Percentiles rank a stretch among this genome's conserved stretches.
Evolutionary conservation across 2,329 filamentous ascomycete species (phyloP).

Genomic region (Trichoderma gracile): DNA sequence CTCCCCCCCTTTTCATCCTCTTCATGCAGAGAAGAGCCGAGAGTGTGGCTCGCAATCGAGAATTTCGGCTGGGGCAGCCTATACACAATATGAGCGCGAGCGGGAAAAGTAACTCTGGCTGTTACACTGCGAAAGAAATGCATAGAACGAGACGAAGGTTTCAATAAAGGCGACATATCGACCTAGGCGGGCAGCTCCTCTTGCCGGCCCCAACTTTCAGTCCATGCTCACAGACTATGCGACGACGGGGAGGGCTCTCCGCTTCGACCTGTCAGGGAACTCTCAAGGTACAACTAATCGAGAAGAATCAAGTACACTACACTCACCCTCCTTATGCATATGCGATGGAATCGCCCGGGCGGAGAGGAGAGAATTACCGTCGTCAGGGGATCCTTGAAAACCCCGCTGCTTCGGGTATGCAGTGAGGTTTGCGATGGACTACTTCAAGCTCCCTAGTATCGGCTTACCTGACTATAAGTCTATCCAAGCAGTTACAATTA

Average conservation of each 20-base stretch:
- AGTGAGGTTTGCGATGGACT: background rate
- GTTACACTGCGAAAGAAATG: background rate
- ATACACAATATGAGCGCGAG: background rate
- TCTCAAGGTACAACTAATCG: conserved; percentile 7
- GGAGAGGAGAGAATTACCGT: background rate
- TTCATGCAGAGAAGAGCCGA: conserved; percentile 1
- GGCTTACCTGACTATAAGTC: background rate
- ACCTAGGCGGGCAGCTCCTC: background rate
- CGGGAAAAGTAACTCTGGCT: background rate
- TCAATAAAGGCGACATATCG: background rate
- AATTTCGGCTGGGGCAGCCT: too few species aligned
- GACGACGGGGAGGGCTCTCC: background rate
- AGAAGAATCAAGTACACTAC: conserved; percentile 15
- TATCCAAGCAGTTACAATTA: too few species aligned
- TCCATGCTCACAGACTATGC: background rate
- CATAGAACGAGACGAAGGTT: background rate
- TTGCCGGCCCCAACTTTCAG: too few species aligned
- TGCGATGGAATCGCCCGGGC: background rate
- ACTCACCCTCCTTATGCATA: conserved; percentile 11
- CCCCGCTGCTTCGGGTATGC: background rate
- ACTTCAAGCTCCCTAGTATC: too few species aligned
- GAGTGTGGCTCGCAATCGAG: conserved; percentile 1
- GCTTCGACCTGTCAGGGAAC: background rate
- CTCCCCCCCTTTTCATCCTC: background rate
- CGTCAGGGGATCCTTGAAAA: background rate